Base-by-base conservation (phyloP, 768 basidiomycete species). In the Lentinula lateritia region DNA sequence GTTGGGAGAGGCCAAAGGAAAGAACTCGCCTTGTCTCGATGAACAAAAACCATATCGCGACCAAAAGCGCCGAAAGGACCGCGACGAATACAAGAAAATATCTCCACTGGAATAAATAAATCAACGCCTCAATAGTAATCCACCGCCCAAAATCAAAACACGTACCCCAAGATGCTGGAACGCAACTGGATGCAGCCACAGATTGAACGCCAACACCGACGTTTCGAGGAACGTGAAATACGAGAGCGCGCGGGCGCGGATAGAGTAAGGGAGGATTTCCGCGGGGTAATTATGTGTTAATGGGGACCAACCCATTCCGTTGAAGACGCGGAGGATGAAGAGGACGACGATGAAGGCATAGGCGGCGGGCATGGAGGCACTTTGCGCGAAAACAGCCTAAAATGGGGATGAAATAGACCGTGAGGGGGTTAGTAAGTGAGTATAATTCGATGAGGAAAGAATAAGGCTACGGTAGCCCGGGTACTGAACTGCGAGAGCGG, bases 171-270 rank as follows among this genome's bases (percentile, higher is more conserved):
- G 39, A 32, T 43, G 38, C 41, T 56, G 55, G 20, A 56, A 56
- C 9, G 55, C 55, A 13, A 56, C 55, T 1, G 55, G 55, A 56
- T 56, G 55, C 12, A 56, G 41, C 55, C 55, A 56, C 23, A 56
- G 23, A 20, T 56, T 56, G 41, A 56, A 43, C 5, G 55, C 55
- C 28, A 56, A 34, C 10, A 56, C 41, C 5, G 55, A 56, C 23
- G 55, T 56, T 43, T 56, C 55, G 12, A 56, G 55, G 15, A 56
- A 56, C 9, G 55, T 56, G 55, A 56, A 56, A 45, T 43, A 56
- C 28, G 55, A 56, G 13, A 56, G 41, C 12, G 55, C 55, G 23
- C 55, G 6, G 5, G 55, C 55, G 34, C 55, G 16, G 5, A 56
- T 56, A 3, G 55, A 56, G 6, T 56, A 56, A 0, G 55, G 55